phyloP scores from a whole-genome alignment of 805 yeast species.

The Lipomyces mesembrius region DNA sequence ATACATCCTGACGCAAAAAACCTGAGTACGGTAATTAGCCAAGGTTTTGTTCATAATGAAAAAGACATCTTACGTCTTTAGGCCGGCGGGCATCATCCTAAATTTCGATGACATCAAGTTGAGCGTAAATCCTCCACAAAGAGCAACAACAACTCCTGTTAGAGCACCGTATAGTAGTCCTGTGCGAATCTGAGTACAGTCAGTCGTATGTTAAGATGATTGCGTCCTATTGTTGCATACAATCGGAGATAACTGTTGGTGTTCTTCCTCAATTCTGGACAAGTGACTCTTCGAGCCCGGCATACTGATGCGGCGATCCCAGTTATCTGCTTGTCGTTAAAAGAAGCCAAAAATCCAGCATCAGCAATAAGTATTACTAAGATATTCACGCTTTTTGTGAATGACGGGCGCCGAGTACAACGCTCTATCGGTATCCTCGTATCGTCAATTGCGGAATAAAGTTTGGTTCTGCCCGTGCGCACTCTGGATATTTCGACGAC shows the following conservation, averaged over 20 bases:
- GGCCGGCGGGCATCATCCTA: constrained; percentile 14
- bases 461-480: no score
- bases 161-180: constrained; percentile 24
- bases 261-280: constrained; percentile 3
- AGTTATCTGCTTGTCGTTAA: background rate
- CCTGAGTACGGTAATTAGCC: constrained; percentile 9
- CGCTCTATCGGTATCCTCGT: no score
- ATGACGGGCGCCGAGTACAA: background rate
- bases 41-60: background rate
- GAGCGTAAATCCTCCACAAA: constrained; percentile 7
- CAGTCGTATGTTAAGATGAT: background rate
- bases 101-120: constrained; percentile 13
- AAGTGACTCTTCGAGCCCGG: background rate
- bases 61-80: constrained; percentile 19
- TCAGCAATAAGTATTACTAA: background rate
- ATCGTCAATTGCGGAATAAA: no score
- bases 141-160: constrained; percentile 21
- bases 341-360: background rate
- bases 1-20: constrained; percentile 15
- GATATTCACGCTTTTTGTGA: background rate
- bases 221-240: background rate
- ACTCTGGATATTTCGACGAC: background rate
- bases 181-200: constrained; percentile 7
- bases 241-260: constrained; percentile 1
- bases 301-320: background rate